Percentiles rank a stretch among this genome's conserved stretches.
Conservation (phyloP, 164 flowering plant species). For the Vitis rupestris region DNA sequence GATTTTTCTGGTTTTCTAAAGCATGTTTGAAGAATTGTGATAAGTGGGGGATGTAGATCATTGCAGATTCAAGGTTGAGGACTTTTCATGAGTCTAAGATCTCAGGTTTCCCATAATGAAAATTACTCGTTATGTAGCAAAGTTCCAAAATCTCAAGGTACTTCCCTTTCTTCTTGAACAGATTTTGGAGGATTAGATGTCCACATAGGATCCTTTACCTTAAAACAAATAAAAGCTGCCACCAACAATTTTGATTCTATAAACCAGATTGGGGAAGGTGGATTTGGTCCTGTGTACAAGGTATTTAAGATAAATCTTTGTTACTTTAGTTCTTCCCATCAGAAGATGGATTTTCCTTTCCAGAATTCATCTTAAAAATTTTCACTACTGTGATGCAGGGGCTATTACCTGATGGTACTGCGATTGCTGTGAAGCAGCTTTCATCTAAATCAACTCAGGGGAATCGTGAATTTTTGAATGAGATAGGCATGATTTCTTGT, state of each 20-base stretch:
- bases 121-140: no score
- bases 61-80: no score
- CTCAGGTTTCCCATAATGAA: no score
- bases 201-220: conserved; percentile 36
- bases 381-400: conserved; percentile 21
- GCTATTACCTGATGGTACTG: conserved; percentile 30
- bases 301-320: conserved; percentile 17
- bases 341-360: no score
- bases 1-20: no score
- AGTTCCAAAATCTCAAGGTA: no score
- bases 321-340: no score
- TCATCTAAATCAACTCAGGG: conserved; percentile 46
- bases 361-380: no score
- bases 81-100: no score
- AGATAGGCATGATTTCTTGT: conserved; percentile 46
- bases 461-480: conserved; percentile 45
- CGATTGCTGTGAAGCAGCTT: conserved; percentile 44
- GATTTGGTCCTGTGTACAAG: conserved; percentile 72
- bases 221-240: conserved; percentile 54
- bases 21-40: no score
- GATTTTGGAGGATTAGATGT: conserved; percentile 34
- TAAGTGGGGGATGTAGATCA: no score
- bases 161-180: conserved; percentile 13
- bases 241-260: conserved; percentile 42
- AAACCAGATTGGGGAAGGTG: conserved; percentile 70